Evolutionary conservation across 768 basidiomycete genomes (phyloP).

Genomic region (Favolaschia claudopus): DNA sequence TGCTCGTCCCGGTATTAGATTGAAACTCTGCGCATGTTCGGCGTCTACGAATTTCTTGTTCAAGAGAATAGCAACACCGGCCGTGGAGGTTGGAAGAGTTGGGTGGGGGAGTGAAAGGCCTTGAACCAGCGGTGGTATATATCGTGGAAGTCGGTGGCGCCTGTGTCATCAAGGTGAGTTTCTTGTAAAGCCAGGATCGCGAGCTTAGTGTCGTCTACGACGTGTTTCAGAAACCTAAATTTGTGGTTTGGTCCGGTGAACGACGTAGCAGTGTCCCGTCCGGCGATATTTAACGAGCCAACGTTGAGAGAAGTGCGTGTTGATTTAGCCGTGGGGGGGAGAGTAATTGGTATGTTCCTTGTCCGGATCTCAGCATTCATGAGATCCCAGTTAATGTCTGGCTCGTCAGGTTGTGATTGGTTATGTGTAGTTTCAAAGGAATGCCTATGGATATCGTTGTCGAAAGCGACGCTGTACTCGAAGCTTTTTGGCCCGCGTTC

Average conservation of each 20-base stretch:
- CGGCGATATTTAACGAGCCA: not conserved
- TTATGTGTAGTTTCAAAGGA: no score
- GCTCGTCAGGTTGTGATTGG: no score
- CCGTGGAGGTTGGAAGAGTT: not conserved
- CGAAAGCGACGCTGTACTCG: no score
- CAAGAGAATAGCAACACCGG: conserved; percentile 15
- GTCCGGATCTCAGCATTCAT: no score
- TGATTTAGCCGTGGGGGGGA: not conserved
- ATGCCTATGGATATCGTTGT: no score
- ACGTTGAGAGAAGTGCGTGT: not conserved
- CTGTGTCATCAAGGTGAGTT: conserved; percentile 1
- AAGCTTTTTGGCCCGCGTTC: no score
- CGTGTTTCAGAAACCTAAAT: conserved; percentile 1
- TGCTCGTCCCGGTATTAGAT: conserved; percentile 12
- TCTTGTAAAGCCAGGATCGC: not conserved
- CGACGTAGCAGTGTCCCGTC: not conserved
- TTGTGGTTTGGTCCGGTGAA: conserved; percentile 1
- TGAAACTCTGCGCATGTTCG: not conserved
- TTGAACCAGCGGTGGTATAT: not conserved
- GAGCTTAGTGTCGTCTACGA: conserved; percentile 11
- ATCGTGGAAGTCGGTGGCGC: conserved; percentile 1
- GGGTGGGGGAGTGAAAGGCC: not conserved
- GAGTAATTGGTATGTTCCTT: no score
- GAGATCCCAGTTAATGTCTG: no score
- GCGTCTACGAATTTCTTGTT: conserved; percentile 19